Evolutionary conservation across 192 early-diverging fungal species (phyloP).

Genomic region (Umbelopsis ramanniana): DNA sequence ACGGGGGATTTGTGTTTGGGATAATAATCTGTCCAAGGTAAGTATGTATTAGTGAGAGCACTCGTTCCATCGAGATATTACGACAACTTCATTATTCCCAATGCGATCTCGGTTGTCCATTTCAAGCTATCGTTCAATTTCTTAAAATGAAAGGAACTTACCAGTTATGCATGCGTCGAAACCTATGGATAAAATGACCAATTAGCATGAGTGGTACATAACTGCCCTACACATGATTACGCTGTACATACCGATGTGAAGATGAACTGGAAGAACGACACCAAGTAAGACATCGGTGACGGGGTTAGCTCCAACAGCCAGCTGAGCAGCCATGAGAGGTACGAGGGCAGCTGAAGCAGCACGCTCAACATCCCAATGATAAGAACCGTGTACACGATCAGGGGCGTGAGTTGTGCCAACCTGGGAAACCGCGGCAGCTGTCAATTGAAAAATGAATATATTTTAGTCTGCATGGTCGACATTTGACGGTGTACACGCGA

Average conservation of each 20-base stretch:
- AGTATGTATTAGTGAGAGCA: neutral
- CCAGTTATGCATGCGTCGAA: slow-evolving; percentile 43
- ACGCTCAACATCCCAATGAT: slow-evolving; percentile 97
- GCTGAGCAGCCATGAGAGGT: slow-evolving; percentile 78
- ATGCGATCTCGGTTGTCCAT: neutral
- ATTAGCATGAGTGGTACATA: neutral
- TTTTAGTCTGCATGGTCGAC: neutral
- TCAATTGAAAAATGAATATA: slow-evolving; percentile 26
- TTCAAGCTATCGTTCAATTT: neutral
- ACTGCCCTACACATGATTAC: slow-evolving; percentile 8
- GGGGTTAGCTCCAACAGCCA: slow-evolving; percentile 81
- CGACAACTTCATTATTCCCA: too few relatives aligned
- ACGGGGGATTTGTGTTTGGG: slow-evolving; percentile 65
- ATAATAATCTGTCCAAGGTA: slow-evolving; percentile 75
- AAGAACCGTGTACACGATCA: slow-evolving; percentile 82
- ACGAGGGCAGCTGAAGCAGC: slow-evolving; percentile 73
- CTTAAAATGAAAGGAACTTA: slow-evolving; percentile 10
- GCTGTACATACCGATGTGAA: slow-evolving; percentile 81
- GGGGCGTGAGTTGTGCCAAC: slow-evolving; percentile 50
- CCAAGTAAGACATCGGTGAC: slow-evolving; percentile 90
- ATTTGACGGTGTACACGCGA: neutral
- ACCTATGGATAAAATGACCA: slow-evolving; percentile 26
- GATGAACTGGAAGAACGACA: slow-evolving; percentile 89
- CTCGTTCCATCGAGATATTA: too few relatives aligned
- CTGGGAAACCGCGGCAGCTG: slow-evolving; percentile 32